Conservation (phyloP, 2,329 filamentous ascomycete genomes). For the Epichloe scottii region DNA sequence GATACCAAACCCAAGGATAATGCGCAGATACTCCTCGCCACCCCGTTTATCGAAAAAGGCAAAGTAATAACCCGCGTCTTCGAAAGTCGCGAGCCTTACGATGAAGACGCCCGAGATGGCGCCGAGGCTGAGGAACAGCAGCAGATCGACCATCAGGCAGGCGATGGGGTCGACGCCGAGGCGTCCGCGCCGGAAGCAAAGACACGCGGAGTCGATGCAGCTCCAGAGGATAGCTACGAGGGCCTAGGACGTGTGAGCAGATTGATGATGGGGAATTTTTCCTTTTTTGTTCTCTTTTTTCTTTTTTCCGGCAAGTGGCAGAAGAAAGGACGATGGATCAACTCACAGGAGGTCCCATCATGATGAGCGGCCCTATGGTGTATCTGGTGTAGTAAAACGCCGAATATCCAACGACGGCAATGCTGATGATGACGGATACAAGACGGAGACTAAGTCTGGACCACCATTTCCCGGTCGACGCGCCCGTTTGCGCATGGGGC, state of each 20-base stretch:
- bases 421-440: not conserved
- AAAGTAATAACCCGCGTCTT: not conserved
- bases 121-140: not conserved
- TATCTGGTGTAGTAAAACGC: not conserved
- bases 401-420: not conserved
- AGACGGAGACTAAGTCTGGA: not conserved
- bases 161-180: not conserved
- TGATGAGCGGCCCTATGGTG: not conserved
- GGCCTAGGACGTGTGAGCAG: not conserved
- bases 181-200: not conserved
- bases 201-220: not conserved
- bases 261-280: not conserved
- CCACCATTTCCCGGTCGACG: not conserved
- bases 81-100: not conserved
- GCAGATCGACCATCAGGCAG: not conserved
- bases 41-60: not conserved
- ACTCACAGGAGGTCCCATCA: not conserved
- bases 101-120: not conserved
- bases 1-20: not conserved
- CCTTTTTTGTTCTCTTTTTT: not conserved
- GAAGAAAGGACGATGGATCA: too few relatives aligned
- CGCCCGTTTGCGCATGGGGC: not conserved
- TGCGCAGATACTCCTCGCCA: not conserved
- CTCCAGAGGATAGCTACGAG: not conserved
- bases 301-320: too few relatives aligned